These are phyloP conservation scores for Suillus decipiens DNA, from an alignment of 768 basidiomycete genomes.

Conservation along the genomic window DNA sequence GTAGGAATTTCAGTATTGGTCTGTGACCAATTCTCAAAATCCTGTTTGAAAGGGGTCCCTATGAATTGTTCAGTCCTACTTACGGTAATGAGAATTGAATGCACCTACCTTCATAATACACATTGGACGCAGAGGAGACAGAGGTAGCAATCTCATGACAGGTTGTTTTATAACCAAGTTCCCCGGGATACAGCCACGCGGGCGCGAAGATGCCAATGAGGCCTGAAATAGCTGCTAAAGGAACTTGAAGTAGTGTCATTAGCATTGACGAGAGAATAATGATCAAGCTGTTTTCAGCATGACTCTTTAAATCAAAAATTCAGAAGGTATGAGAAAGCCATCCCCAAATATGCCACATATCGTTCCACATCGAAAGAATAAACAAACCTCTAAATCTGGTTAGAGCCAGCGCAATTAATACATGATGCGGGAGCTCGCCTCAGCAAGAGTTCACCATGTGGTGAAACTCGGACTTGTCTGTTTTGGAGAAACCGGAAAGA, in stretches of 20 bases:
- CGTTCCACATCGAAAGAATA: no score
- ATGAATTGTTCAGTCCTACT: not conserved
- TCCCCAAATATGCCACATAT: no score
- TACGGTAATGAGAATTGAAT: not conserved
- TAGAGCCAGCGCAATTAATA: no score
- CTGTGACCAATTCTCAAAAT: conserved; percentile 51
- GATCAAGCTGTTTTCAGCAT: not conserved
- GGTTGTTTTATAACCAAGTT: not conserved
- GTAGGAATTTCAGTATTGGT: conserved; percentile 47
- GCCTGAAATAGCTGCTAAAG: not conserved
- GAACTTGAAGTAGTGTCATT: not conserved
- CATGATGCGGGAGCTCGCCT: no score
- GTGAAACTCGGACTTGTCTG: no score
- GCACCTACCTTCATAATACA: conserved; percentile 44
- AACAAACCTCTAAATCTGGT: no score
- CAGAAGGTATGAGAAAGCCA: not conserved
- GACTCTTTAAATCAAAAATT: not conserved
- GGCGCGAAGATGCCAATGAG: not conserved
- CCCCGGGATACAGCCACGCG: not conserved
- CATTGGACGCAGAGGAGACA: conserved; percentile 46
- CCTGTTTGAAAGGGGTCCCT: conserved; percentile 43
- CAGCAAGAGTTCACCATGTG: no score
- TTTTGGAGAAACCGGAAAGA: no score
- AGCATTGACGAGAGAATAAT: not conserved
- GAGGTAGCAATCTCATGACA: conserved; percentile 40